Evolutionary conservation across 1,284 basidiomycete species (phyloP).

Genomic region (Apiotrichum domesticum): DNA sequence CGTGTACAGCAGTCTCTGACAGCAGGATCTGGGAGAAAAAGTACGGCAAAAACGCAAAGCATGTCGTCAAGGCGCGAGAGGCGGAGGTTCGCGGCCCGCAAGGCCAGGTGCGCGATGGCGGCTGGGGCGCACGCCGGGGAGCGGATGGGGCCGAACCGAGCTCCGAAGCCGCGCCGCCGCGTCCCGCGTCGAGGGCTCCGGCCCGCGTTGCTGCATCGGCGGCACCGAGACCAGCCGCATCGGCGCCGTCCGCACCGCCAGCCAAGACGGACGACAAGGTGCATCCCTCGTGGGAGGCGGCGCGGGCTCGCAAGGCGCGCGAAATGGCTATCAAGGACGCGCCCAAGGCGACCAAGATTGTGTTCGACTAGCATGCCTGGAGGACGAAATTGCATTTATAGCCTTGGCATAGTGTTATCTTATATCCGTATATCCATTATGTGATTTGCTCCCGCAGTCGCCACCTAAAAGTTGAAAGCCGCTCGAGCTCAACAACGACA

Average conservation of each 20-base stretch:
- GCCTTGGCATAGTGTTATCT: too few species aligned
- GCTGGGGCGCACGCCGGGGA: conserved; percentile 14
- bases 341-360: conserved; percentile 51
- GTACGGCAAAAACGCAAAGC: conserved; percentile 83
- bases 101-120: conserved; percentile 13
- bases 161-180: conserved; percentile 2
- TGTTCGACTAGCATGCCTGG: conserved; percentile 45
- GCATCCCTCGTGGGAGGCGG: conserved; percentile 93
- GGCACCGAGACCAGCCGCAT: neutral
- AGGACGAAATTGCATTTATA: too few species aligned
- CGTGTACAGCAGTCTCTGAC: conserved; percentile 1
- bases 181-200: neutral
- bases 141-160: too few species aligned
- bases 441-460: neutral
- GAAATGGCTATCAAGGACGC: conserved; percentile 32
- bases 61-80: conserved; percentile 61
- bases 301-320: conserved; percentile 64
- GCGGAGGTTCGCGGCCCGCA: conserved; percentile 7
- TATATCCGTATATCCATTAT: too few species aligned
- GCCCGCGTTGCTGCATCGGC: conserved; percentile 2
- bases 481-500: neutral
- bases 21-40: conserved; percentile 95
- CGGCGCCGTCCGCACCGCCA: conserved; percentile 3
- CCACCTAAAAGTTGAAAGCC: conserved; percentile 7
- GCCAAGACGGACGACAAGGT: conserved; percentile 38